Percentiles rank a stretch among this genome's conserved stretches.
Evolutionary conservation across 1,284 basidiomycete genomes (phyloP).

Genomic region (Porodaedalea pini): DNA sequence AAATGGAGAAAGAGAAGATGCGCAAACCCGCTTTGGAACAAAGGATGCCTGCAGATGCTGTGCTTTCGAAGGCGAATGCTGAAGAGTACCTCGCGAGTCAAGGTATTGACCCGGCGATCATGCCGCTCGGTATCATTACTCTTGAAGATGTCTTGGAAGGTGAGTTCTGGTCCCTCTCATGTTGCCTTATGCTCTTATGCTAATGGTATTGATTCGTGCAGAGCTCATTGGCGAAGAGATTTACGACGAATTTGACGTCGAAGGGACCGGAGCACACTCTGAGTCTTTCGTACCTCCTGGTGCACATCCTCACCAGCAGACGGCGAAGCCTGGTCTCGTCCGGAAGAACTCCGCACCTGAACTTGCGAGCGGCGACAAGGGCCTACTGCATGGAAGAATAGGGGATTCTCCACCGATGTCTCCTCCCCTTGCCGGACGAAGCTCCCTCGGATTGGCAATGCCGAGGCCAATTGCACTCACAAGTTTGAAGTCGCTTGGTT

Average conservation of each 20-base stretch:
- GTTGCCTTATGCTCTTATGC: slow-evolving; percentile 1
- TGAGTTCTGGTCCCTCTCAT: slow-evolving; percentile 28
- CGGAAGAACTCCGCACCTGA: slow-evolving; percentile 34
- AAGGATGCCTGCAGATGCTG: slow-evolving; percentile 80
- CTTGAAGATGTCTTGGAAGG: slow-evolving; percentile 91
- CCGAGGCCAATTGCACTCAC: slow-evolving; percentile 44
- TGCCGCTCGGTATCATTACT: slow-evolving; percentile 89
- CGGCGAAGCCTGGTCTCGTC: slow-evolving; percentile 17
- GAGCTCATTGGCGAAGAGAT: slow-evolving; percentile 89
- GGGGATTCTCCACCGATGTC: slow-evolving; percentile 18
- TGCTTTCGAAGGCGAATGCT: slow-evolving; percentile 65
- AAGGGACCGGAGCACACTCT: slow-evolving; percentile 61
- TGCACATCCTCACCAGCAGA: slow-evolving; percentile 23
- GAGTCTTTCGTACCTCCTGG: slow-evolving; percentile 49
- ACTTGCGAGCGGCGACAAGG: slow-evolving; percentile 21
- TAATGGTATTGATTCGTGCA: slow-evolving; percentile 28
- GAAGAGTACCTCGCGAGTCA: slow-evolving; percentile 70
- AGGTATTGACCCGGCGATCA: slow-evolving; percentile 67
- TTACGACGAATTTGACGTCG: slow-evolving; percentile 80
- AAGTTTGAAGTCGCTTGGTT: slow-evolving; percentile 31
- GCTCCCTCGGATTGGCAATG: slow-evolving; percentile 27
- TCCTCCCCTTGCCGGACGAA: slow-evolving; percentile 14
- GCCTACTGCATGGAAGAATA: not conserved
- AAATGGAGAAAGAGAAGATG: slow-evolving; percentile 27
- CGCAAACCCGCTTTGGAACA: slow-evolving; percentile 57